A percentile compares a stretch with the other conserved stretches of the same genome.
phyloP scores from a whole-genome alignment of 306 rosid species.

The Rosa chinensis region DNA sequence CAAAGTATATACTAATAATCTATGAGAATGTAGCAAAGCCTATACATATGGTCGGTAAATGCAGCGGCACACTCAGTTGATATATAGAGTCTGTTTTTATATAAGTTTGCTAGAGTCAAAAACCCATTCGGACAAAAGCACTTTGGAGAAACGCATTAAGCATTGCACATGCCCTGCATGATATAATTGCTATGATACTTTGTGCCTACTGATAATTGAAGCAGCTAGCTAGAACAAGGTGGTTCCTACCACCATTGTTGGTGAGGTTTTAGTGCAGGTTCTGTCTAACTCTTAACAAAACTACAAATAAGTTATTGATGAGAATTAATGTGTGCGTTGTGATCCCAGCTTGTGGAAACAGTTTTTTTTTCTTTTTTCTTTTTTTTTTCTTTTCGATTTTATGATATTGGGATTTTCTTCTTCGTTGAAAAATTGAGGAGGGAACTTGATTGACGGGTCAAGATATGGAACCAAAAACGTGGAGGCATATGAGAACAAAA shows the following conservation, averaged over 20 bases:
- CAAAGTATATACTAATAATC: background rate
- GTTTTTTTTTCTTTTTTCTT: background rate
- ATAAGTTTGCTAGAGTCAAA: background rate
- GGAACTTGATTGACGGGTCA: background rate
- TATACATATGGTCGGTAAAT: slow-evolving; percentile 1
- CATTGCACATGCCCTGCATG: slow-evolving; percentile 24
- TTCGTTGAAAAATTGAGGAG: background rate
- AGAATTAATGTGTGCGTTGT: background rate
- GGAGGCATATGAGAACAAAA: background rate
- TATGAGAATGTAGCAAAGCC: background rate
- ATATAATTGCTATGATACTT: background rate
- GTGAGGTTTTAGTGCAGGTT: background rate
- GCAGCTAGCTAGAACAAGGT: background rate
- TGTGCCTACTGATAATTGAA: background rate
- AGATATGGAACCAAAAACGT: background rate
- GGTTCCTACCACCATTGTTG: slow-evolving; percentile 9
- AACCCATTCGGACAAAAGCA: background rate
- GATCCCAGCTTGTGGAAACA: background rate
- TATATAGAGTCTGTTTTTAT: background rate
- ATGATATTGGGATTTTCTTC: background rate
- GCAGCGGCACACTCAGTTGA: background rate
- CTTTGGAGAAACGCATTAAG: background rate
- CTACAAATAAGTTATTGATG: slow-evolving; percentile 1
- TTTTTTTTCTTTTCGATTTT: no score
- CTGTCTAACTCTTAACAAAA: background rate